A percentile compares a stretch with the other conserved stretches of the same genome.
These are phyloP conservation scores for Penicillium sp. DNA, from an alignment of 2,329 filamentous ascomycete species.

Conservation along the genomic window DNA sequence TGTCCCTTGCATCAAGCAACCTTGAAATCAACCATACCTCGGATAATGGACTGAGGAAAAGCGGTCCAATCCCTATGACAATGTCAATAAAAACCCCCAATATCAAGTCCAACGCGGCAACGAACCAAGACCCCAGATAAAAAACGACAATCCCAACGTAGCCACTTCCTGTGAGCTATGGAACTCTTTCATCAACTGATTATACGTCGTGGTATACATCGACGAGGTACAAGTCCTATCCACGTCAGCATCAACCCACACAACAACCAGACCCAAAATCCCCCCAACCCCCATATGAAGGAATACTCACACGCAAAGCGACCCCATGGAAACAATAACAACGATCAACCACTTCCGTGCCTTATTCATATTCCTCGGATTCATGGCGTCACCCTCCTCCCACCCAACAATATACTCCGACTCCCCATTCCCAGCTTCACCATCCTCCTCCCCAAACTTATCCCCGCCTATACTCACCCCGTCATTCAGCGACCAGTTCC, in stretches of 20 bases:
- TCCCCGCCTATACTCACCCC: constrained; percentile 29
- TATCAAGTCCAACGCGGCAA: constrained; percentile 3
- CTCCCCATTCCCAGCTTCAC: constrained; percentile 26
- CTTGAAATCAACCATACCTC: constrained; percentile 42
- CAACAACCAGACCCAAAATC: background rate
- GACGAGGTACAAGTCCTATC: constrained; percentile 76
- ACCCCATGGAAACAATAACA: constrained; percentile 68
- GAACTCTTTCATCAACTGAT: constrained; percentile 73
- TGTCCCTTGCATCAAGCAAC: too few species aligned
- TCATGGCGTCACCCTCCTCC: constrained; percentile 71
- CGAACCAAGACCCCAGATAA: constrained; percentile 70
- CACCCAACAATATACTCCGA: constrained; percentile 67
- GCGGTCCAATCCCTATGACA: constrained; percentile 55
- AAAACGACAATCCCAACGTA: constrained; percentile 76
- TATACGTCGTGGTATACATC: constrained; percentile 83
- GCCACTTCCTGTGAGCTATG: constrained; percentile 67
- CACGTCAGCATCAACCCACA: background rate
- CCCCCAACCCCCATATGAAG: too few species aligned
- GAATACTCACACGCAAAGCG: constrained; percentile 74
- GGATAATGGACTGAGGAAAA: constrained; percentile 63
- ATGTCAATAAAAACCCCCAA: constrained; percentile 9
- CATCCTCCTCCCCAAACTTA: constrained; percentile 17
- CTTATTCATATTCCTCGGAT: constrained; percentile 66
- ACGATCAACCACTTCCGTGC: constrained; percentile 78
- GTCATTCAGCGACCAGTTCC: constrained; percentile 38